phyloP scores from a whole-genome alignment of 768 basidiomycete species.

The Hydnum rufescens region DNA sequence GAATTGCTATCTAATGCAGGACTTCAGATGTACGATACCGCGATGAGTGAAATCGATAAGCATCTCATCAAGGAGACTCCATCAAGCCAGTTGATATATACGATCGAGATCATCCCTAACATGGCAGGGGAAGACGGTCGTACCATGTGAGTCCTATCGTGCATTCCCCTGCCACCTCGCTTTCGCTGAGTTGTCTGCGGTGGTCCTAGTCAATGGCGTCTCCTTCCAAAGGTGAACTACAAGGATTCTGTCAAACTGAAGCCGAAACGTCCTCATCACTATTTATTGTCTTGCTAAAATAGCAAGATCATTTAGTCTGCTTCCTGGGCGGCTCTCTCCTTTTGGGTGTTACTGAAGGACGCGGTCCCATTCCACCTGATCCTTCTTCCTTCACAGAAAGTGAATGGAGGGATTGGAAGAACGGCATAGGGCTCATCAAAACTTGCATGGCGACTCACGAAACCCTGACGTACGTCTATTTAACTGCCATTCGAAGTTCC shows the following conservation, averaged over 20 bases:
- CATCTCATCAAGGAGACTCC: conserved; percentile 50
- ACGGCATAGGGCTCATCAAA: conserved; percentile 60
- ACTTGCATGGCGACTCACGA: conserved; percentile 79
- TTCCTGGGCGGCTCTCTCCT: conserved; percentile 86
- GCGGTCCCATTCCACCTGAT: conserved; percentile 38
- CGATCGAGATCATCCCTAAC: conserved; percentile 60
- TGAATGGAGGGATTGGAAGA: conserved; percentile 62
- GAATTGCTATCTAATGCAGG: neutral
- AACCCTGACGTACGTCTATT: conserved; percentile 46
- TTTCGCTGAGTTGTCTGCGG: too few relatives aligned
- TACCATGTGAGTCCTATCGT: neutral
- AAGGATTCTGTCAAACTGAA: too few relatives aligned
- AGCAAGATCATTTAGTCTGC: conserved; percentile 92
- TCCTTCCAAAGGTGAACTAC: neutral
- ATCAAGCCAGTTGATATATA: conserved; percentile 45
- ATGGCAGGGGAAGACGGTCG: neutral
- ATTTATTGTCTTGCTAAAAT: conserved; percentile 18
- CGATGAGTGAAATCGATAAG: conserved; percentile 63
- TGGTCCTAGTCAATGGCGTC: neutral
- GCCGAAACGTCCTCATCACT: conserved; percentile 11
- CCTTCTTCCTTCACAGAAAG: conserved; percentile 36
- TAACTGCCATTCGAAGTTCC: neutral
- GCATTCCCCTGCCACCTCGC: too few relatives aligned
- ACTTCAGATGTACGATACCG: conserved; percentile 66
- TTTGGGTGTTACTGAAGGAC: conserved; percentile 64